These are phyloP conservation scores for Chytriomyces hyalinus DNA, from an alignment of 192 early-diverging fungal species.

Conservation along the genomic window DNA sequence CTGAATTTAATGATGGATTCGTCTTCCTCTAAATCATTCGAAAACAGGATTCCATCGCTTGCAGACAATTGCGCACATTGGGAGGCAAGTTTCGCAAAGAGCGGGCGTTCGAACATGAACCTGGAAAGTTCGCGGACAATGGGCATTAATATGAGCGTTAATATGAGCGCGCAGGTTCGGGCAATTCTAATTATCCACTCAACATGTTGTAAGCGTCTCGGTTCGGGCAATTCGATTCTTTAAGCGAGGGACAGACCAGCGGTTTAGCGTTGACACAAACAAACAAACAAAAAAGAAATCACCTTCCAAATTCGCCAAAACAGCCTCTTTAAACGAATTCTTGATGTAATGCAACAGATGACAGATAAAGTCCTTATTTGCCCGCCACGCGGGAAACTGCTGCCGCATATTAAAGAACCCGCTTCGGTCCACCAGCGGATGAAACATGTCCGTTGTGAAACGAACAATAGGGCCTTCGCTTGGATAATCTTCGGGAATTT, in stretches of 20 bases:
- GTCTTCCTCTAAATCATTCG: slow-evolving; percentile 38
- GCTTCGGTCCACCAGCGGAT: slow-evolving; percentile 80
- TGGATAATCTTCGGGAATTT: slow-evolving; percentile 84
- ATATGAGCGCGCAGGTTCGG: neutral
- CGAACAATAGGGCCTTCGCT: slow-evolving; percentile 67
- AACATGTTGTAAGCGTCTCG: slow-evolving; percentile 69
- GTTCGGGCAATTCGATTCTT: slow-evolving; percentile 66
- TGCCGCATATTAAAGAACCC: slow-evolving; percentile 70
- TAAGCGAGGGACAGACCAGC: neutral
- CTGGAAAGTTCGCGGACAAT: slow-evolving; percentile 31
- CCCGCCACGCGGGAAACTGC: slow-evolving; percentile 82
- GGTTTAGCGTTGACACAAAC: neutral
- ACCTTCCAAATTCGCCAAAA: slow-evolving; percentile 66
- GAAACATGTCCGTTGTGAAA: slow-evolving; percentile 79
- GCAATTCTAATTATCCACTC: neutral
- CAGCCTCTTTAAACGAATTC: slow-evolving; percentile 81
- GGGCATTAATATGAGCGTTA: neutral
- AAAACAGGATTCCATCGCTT: slow-evolving; percentile 66
- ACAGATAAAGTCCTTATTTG: slow-evolving; percentile 80
- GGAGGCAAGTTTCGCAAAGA: slow-evolving; percentile 71
- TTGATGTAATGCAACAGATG: slow-evolving; percentile 89
- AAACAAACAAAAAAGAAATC: slow-evolving; percentile 2
- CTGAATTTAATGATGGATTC: slow-evolving; percentile 65
- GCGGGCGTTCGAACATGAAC: slow-evolving; percentile 61
- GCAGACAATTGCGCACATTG: slow-evolving; percentile 78